Evolutionary conservation across 2,329 filamentous ascomycete genomes (phyloP).

Genomic region (Cadophora luteo-olivacea): DNA sequence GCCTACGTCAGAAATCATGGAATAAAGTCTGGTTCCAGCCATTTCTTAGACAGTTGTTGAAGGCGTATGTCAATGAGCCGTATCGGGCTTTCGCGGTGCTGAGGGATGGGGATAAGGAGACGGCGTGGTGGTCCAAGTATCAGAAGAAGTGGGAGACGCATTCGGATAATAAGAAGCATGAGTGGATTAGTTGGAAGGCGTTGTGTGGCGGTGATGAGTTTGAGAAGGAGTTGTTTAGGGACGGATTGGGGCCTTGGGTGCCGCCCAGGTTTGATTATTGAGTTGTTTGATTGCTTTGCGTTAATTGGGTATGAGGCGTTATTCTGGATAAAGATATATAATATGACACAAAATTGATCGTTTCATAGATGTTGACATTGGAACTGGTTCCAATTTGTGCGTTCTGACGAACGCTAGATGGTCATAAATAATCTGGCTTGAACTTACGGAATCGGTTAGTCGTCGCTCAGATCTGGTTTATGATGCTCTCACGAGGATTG

Average conservation of each 20-base stretch:
- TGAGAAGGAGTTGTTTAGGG: constrained; percentile 14
- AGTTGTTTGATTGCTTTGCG: neutral
- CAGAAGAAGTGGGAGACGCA: constrained; percentile 7
- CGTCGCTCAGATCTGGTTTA: too few relatives aligned
- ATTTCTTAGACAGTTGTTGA: neutral
- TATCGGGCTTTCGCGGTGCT: constrained; percentile 6
- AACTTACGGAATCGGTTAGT: too few relatives aligned
- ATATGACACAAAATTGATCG: too few relatives aligned
- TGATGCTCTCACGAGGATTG: too few relatives aligned
- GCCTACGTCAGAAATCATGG: neutral
- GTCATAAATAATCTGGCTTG: too few relatives aligned
- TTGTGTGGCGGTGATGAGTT: constrained; percentile 6
- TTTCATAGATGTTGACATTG: too few relatives aligned
- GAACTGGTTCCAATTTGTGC: neutral
- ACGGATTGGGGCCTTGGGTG: neutral
- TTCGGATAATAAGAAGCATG: neutral
- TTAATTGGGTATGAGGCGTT: neutral
- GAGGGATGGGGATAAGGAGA: constrained; percentile 1
- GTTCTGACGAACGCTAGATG: too few relatives aligned
- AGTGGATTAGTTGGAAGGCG: neutral
- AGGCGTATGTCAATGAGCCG: constrained; percentile 7
- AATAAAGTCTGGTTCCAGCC: constrained; percentile 2
- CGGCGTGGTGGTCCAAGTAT: constrained; percentile 10
- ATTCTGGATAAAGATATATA: neutral
- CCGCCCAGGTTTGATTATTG: constrained; percentile 8